Percentiles rank a stretch among this genome's conserved stretches.
Conservation (phyloP, 345 rosid genomes). For the Acer saccharum region DNA sequence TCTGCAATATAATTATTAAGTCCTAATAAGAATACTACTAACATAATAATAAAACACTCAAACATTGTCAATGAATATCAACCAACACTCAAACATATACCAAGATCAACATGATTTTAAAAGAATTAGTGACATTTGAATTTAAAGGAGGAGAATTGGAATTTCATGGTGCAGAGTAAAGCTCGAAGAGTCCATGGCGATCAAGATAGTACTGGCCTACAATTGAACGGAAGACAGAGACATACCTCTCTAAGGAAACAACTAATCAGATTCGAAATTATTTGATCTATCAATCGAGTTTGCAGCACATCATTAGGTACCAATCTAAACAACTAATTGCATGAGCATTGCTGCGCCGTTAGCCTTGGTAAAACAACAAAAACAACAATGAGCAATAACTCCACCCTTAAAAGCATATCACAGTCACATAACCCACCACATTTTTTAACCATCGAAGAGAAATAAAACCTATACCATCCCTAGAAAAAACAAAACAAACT, state of each 20-base stretch:
- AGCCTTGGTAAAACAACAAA: no score
- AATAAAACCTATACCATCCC: no score
- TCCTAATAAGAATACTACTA: slow-evolving; percentile 7
- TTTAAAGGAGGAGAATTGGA: background rate
- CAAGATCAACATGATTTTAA: background rate
- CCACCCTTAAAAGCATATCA: background rate
- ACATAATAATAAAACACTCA: background rate
- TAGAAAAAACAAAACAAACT: no score
- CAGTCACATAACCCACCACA: background rate
- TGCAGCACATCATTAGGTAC: background rate
- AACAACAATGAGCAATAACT: background rate
- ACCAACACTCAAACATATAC: background rate
- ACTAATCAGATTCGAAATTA: background rate
- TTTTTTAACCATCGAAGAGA: no score
- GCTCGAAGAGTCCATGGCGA: background rate
- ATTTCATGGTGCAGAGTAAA: background rate
- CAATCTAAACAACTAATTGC: background rate
- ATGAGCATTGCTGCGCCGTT: background rate
- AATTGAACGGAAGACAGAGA: background rate
- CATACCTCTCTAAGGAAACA: background rate
- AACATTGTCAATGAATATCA: background rate
- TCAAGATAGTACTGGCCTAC: background rate
- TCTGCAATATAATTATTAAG: slow-evolving; percentile 42
- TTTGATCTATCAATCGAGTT: background rate
- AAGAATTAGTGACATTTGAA: background rate